Evolutionary conservation across 1,284 basidiomycete species (phyloP), one percentile per base, ranked within the genome.

Genomic region (Thecaphora frezii): DNA sequence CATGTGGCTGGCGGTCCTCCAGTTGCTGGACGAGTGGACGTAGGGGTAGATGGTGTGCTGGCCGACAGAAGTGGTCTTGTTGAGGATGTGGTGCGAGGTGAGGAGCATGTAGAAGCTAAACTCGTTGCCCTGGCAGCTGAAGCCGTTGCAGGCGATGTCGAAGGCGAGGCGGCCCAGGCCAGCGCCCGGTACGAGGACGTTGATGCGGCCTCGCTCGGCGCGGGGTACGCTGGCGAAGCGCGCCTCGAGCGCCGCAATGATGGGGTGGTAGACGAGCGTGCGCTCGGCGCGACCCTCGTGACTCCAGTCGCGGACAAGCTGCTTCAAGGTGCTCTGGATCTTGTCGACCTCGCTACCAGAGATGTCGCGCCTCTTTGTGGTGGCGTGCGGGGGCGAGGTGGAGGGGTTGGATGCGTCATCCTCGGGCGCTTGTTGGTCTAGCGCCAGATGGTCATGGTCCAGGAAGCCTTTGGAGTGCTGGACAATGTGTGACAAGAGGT

Each of bases 101-200:
- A 77, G 60, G 19, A 77, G 69, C 75, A 77, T 77, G 60, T 65
- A 73, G 48, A 74, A 76, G 61, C 67, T 71, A 44, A 77, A 78
- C 46, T 78, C 76, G 64, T 78, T 78, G 51, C 74, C 76, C 48
- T 78, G 76, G 28, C 60, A 66, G 33, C 53, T 49, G 50, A 63
- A 78, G 2, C 76, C 76, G 18, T 49, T 54, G 19, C 48, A 44
- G 12, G 75, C 75, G 26, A 73, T 58, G 16, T 78, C 76, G 36
- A 66, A 78, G 0, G 76, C 71, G 1, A 78, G 56, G 1, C 76
- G 58, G 16, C 75, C 76, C 0, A 77, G 51, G 3, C 76, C 76
- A 24, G 74, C 72, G 23, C 76, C 76, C 3, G 76, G 76, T 0
- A 78, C 76, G 12, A 78, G 63, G 18, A 77, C 46, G 30, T 65